Evolutionary conservation across 2,329 filamentous ascomycete species (phyloP).

Genomic region (Exserohilum rostratum): DNA sequence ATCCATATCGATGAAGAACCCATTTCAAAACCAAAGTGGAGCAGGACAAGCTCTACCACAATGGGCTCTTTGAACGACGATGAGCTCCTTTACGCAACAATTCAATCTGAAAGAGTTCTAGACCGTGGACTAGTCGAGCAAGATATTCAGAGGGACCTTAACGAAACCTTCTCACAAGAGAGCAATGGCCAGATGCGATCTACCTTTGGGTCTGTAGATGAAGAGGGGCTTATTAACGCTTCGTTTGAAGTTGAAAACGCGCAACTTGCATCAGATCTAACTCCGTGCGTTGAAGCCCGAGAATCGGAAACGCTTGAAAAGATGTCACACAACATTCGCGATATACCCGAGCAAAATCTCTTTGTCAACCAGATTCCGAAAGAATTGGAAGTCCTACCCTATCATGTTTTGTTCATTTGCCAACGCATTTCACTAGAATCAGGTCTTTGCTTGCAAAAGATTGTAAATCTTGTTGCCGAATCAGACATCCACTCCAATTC

Average conservation of each 20-base stretch:
- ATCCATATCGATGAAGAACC: constrained; percentile 2
- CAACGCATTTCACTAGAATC: constrained; percentile 30
- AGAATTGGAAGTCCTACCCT: constrained; percentile 28
- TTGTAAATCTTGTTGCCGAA: constrained; percentile 21
- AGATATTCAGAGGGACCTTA: constrained; percentile 6
- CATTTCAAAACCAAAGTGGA: constrained; percentile 9
- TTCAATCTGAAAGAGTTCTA: constrained; percentile 16
- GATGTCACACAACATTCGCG: constrained; percentile 31
- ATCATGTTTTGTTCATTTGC: constrained; percentile 44
- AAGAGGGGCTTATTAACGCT: constrained; percentile 22
- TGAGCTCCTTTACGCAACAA: constrained; percentile 12
- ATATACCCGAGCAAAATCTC: constrained; percentile 36
- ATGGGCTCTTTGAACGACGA: constrained; percentile 27
- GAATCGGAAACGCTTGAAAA: constrained; percentile 20
- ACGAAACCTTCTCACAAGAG: constrained; percentile 17
- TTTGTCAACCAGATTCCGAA: constrained; percentile 30
- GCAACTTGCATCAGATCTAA: neutral
- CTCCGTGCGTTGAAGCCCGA: neutral
- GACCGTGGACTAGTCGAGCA: constrained; percentile 1
- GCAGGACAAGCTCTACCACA: constrained; percentile 28
- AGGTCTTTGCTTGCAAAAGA: constrained; percentile 14
- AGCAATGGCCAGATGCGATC: constrained; percentile 26
- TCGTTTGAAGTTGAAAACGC: constrained; percentile 21
- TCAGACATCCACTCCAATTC: constrained; percentile 12
- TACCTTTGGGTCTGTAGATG: constrained; percentile 36